A percentile compares a stretch with the other conserved stretches of the same genome.
Conservation (phyloP, 2,329 filamentous ascomycete species). For the Diaporthe australafricana region DNA sequence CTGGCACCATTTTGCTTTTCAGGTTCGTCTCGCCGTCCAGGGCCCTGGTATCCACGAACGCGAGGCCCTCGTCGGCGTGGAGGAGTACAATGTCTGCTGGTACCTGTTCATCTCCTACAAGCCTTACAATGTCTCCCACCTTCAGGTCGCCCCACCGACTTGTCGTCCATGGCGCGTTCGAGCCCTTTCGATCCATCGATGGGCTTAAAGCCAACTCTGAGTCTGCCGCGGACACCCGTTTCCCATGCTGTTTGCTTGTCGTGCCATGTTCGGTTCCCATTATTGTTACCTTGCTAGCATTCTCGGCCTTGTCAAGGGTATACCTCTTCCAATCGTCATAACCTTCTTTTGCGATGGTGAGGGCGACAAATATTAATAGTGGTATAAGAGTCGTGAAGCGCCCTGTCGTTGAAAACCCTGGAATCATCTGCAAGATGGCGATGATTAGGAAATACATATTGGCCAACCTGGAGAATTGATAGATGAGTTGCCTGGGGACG, state of each 20-base stretch:
- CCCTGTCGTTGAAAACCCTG: constrained; percentile 80
- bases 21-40: constrained; percentile 86
- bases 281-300: constrained; percentile 64
- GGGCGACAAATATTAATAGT: constrained; percentile 78
- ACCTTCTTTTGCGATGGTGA: constrained; percentile 88
- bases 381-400: constrained; percentile 80
- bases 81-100: constrained; percentile 87
- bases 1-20: constrained; percentile 78
- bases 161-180: constrained; percentile 60
- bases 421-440: constrained; percentile 85
- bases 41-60: constrained; percentile 88
- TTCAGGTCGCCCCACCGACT: constrained; percentile 58
- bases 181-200: neutral
- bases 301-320: constrained; percentile 84
- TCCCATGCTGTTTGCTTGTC: constrained; percentile 45
- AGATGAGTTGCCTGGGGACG: constrained; percentile 84
- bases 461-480: constrained; percentile 86
- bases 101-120: constrained; percentile 78
- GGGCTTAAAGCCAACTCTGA: constrained; percentile 16
- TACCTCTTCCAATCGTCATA: constrained; percentile 87
- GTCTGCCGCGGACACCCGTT: constrained; percentile 38
- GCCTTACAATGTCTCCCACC: constrained; percentile 61
- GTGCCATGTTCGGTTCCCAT: constrained; percentile 61
- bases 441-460: constrained; percentile 91
- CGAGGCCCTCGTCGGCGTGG: constrained; percentile 79